Conservation (phyloP, 108 stramenopile genomes). For the Cylindrotheca closterium region DNA sequence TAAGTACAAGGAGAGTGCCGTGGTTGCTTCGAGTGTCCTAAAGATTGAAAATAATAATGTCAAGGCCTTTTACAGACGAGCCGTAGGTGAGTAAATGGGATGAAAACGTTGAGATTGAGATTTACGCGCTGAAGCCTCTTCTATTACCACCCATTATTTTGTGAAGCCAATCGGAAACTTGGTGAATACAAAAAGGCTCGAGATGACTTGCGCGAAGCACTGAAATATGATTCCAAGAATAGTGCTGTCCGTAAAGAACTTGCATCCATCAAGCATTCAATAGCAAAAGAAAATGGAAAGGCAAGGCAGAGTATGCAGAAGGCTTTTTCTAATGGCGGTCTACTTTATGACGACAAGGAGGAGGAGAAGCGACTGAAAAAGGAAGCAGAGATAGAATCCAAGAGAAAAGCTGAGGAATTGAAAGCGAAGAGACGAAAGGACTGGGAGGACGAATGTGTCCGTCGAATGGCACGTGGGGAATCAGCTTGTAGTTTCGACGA, state of each 20-base stretch:
- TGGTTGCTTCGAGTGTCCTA: constrained; percentile 72
- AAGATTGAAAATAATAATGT: constrained; percentile 66
- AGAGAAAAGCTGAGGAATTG: constrained; percentile 53
- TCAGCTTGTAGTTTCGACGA: constrained; percentile 70
- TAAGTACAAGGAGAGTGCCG: constrained; percentile 52
- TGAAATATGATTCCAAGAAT: constrained; percentile 59
- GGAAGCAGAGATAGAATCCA: constrained; percentile 42
- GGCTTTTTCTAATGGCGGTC: constrained; percentile 55
- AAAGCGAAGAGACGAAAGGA: constrained; percentile 63
- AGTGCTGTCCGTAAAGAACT: constrained; percentile 68
- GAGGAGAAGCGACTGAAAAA: constrained; percentile 58
- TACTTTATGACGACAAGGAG: constrained; percentile 80
- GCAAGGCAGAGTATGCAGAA: constrained; percentile 64
- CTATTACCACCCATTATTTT: neutral
- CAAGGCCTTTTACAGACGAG: constrained; percentile 85
- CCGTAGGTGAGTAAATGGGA: constrained; percentile 26
- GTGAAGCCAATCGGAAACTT: constrained; percentile 48
- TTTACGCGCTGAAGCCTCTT: too few species aligned
- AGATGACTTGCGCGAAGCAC: constrained; percentile 55
- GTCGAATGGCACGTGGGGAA: constrained; percentile 64
- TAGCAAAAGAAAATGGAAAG: constrained; percentile 41
- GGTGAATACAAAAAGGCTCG: constrained; percentile 57
- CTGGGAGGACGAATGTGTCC: constrained; percentile 87
- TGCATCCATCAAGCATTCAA: constrained; percentile 46
- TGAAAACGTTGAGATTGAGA: too few species aligned